Base-by-base conservation (phyloP, 2,329 filamentous ascomycete genomes). In the Ophiostoma novo-ulmi region DNA sequence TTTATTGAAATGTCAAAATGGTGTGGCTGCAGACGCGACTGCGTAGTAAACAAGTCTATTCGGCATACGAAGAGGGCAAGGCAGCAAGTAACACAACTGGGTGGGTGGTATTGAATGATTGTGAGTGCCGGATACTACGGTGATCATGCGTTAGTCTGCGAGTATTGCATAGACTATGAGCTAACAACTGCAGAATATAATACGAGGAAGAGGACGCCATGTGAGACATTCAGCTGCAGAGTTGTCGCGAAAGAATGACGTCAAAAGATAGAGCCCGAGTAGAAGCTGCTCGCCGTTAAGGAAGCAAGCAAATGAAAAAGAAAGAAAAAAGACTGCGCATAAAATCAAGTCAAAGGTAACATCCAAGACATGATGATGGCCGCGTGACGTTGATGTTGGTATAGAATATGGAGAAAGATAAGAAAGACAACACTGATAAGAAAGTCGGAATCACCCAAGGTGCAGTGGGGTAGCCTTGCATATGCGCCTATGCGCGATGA, bases 401-500 rank as follows among this genome's bases (percentile, higher is more conserved):
- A 35, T 61, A 63, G 11, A 63, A 17, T 63, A 20, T 17, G 14
- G 14, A 35, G 26, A 63, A 8, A 55, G 14, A 48, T 20, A n/a
- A 48, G 38, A 8, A 38, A 38, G 6, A 10, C 36, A 38, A 26
- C 39, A 22, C 3, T 26, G 52, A 58, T 58, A 58, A 58, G 52
- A 58, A 13, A 36, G 26, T 26, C 8, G 26, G 26, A 6, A 14
- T 63, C 26, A 14, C n/a, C 3, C 13, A 63, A 17, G 11, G 22
- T 35, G 26, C 58, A 63, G 26, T 36, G 13, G 26, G 22, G 58
- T 63, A 63, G 58, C 58, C 58, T 63, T 63, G 26, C 58, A 63
- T 63, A 63, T 63, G 58, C 26, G 58, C 22, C n/a, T 7, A 26
- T 61, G 22, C n/a, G 58, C 58, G 58, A 58, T 22, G 52, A 26